Percentiles rank a stretch among this genome's conserved stretches.
These are phyloP conservation scores for Ceratocystis cubensis DNA, from an alignment of 2,329 filamentous ascomycete genomes.

Conservation along the genomic window DNA sequence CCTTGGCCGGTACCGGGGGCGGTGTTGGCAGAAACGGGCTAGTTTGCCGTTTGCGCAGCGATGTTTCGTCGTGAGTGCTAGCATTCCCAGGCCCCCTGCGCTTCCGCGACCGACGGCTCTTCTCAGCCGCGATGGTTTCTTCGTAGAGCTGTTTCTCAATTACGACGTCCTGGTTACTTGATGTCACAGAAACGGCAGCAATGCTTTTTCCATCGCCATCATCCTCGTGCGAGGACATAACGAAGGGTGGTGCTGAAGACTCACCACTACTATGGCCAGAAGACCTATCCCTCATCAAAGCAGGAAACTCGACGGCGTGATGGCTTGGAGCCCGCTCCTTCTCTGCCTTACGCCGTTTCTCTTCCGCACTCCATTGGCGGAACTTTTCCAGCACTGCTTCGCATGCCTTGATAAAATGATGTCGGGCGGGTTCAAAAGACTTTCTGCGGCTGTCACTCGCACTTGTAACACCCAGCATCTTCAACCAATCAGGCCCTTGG, in stretches of 20 bases:
- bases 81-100: constrained; percentile 20
- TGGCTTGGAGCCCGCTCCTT: constrained; percentile 46
- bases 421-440: constrained; percentile 71
- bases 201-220: constrained; percentile 23
- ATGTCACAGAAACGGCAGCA: constrained; percentile 21
- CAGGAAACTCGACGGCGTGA: constrained; percentile 23
- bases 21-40: constrained; percentile 22
- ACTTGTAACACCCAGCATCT: constrained; percentile 77
- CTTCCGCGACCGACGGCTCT: constrained; percentile 23
- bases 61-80: constrained; percentile 22
- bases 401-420: constrained; percentile 75
- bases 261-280: constrained; percentile 23
- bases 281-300: constrained; percentile 22
- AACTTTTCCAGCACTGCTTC: constrained; percentile 77
- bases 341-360: constrained; percentile 68
- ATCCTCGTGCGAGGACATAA: constrained; percentile 19
- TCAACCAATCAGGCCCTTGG: constrained; percentile 83
- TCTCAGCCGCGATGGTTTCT: constrained; percentile 40
- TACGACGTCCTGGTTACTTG: constrained; percentile 51
- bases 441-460: constrained; percentile 77
- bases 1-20: constrained; percentile 35
- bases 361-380: constrained; percentile 73
- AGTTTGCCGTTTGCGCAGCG: constrained; percentile 23
- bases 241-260: constrained; percentile 22
- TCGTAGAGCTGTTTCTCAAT: constrained; percentile 64